Base-by-base conservation (phyloP, 441 rosid genomes). In the Adansonia gregorii region DNA sequence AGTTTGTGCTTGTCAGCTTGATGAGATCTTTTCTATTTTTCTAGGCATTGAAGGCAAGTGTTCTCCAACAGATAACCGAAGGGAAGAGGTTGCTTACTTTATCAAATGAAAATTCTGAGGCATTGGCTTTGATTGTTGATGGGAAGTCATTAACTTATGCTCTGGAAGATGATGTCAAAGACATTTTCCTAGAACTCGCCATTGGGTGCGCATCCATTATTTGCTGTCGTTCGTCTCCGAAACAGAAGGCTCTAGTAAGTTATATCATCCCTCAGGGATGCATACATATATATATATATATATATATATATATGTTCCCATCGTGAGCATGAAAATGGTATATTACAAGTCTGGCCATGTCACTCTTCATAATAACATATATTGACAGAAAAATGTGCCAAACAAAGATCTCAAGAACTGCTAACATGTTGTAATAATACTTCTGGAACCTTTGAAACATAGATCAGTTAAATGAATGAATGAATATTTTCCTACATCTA, bases 201-300 rank as follows among this genome's bases (percentile, higher is more conserved):
- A 78, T 90, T 65, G 90, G 92, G 60, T 96, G 99, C 78, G 98
- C 98, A 66, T 96, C 99, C 8, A 98, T 96, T 73, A 94, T 96
- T 79, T 96, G 99, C 86, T 96, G 99, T 46, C 98, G 99, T 45
- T 90, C 97, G 39, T 96, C 99, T 82, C 99, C 99, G 64, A 96
- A 92, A 86, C 99, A 96, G 88, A 96, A 96, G 83, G 98, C 99
- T 65, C 87, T 93, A 60, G 99, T 96, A 86, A 83, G 93, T 89
- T 63, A 8, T 60, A 8, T 20, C 45, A 67, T 56, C 68, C 64
- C 65, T 49, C n/a, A 48, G 22, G 24, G 65, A 55, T 60, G 65
- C 2, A 2, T 22, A 12, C 8, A 22, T 22, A 15, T 24, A 24
- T 19, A 20, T 6, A 20, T 5, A n/a, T 20, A 15, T 12, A 5